phyloP scores from a whole-genome alignment of 768 basidiomycete species.

The Boletus vinaceobasis region DNA sequence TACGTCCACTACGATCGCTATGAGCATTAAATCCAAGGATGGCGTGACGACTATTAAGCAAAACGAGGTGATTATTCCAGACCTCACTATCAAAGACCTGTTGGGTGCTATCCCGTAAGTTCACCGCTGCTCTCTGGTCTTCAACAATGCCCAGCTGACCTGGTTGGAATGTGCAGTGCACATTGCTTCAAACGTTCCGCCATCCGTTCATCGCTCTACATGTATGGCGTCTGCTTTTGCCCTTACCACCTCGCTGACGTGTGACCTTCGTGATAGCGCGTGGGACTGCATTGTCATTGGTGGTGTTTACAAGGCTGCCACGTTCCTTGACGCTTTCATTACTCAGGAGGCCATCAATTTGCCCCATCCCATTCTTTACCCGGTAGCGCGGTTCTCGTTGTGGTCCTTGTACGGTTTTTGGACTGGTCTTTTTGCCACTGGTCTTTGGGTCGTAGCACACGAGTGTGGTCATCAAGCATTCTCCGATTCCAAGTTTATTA shows the following conservation, averaged over 20 bases:
- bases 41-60: conserved; percentile 45
- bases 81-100: conserved; percentile 85
- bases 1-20: conserved; percentile 16
- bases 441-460: conserved; percentile 92
- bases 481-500: conserved; percentile 87
- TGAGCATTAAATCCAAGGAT: conserved; percentile 15
- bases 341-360: conserved; percentile 52
- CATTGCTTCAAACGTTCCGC: conserved; percentile 93
- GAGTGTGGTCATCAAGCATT: conserved; percentile 97
- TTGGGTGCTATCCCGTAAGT: conserved; percentile 79
- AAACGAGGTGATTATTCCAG: conserved; percentile 66
- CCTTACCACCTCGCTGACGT: conserved; percentile 10
- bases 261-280: conserved; percentile 39
- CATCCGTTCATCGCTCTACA: conserved; percentile 69
- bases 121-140: background rate
- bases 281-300: conserved; percentile 76
- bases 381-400: conserved; percentile 57
- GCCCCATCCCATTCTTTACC: conserved; percentile 59
- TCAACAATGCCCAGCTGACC: background rate
- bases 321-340: conserved; percentile 60
- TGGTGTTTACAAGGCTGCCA: conserved; percentile 63
- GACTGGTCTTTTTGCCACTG: conserved; percentile 83
- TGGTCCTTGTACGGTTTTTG: conserved; percentile 84
- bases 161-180: conserved; percentile 38
- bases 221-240: conserved; percentile 45